Percentiles rank a stretch among this genome's conserved stretches.
phyloP scores from a whole-genome alignment of 352 stramenopile genomes.

The Plasmopara muralis region DNA sequence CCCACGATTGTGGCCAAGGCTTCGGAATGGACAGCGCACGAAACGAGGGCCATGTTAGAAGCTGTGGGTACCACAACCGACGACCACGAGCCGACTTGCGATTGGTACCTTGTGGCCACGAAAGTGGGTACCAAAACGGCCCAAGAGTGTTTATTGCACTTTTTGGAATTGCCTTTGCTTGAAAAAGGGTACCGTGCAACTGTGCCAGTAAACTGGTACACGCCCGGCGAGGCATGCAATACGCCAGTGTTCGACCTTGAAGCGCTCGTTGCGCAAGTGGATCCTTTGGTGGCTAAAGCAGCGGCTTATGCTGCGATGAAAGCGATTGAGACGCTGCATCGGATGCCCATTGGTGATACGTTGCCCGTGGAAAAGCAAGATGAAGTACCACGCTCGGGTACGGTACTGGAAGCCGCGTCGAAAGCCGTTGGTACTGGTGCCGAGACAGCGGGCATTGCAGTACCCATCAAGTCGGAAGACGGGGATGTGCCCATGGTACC shows the following conservation, averaged over 20 bases:
- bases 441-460: conserved; percentile 33
- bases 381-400: conserved; percentile 3
- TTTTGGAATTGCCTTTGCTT: conserved; percentile 65
- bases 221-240: conserved; percentile 42
- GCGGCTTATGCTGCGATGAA: conserved; percentile 57
- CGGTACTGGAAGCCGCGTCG: conserved; percentile 32
- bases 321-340: conserved; percentile 60
- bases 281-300: conserved; percentile 66
- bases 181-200: conserved; percentile 13
- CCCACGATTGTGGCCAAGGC: conserved; percentile 13
- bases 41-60: conserved; percentile 42
- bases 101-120: conserved; percentile 73
- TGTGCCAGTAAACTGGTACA: conserved; percentile 32
- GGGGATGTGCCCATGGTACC: conserved; percentile 5
- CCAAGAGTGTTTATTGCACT: conserved; percentile 73
- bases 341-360: conserved; percentile 21
- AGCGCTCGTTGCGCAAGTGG: conserved; percentile 46
- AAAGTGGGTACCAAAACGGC: conserved; percentile 62
- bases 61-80: conserved; percentile 36
- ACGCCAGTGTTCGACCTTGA: conserved; percentile 47
- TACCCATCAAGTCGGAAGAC: conserved; percentile 38
- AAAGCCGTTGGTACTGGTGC: conserved; percentile 33
- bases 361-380: conserved; percentile 13
- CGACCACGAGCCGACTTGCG: conserved; percentile 35
- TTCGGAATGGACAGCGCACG: conserved; percentile 37